These are phyloP conservation scores for Chaetomium fimeti DNA, from an alignment of 495 filamentous ascomycete species.

Conservation along the genomic window DNA sequence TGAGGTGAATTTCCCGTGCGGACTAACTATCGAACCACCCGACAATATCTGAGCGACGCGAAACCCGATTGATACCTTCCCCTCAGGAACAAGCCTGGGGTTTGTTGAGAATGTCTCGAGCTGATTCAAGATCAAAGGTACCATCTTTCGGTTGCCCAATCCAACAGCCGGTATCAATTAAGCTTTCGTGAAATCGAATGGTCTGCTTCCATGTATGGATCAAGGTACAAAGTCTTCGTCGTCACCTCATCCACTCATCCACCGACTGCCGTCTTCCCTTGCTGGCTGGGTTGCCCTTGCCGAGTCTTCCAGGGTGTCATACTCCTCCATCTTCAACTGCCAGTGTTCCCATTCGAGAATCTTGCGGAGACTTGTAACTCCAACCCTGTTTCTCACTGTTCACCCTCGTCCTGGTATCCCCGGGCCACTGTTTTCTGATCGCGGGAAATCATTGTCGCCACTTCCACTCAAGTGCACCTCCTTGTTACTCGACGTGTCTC, in stretches of 20 bases:
- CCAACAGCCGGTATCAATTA: neutral
- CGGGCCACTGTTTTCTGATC: neutral
- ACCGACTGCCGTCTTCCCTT: neutral
- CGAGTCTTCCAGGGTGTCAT: slow-evolving; percentile 11
- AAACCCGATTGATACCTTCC: slow-evolving; percentile 22
- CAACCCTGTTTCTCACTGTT: neutral
- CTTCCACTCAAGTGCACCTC: neutral
- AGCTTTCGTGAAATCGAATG: neutral
- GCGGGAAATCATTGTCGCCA: neutral
- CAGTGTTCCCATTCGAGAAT: neutral
- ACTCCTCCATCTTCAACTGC: slow-evolving; percentile 2
- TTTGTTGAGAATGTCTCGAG: neutral
- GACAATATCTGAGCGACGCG: slow-evolving; percentile 17
- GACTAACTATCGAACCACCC: slow-evolving; percentile 34
- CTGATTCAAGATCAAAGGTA: neutral
- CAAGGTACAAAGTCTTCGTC: too few relatives aligned
- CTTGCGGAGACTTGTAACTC: neutral
- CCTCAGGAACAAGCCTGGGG: neutral
- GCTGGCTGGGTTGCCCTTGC: slow-evolving; percentile 5
- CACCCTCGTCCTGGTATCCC: neutral
- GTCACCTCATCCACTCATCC: neutral
- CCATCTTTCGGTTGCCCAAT: neutral
- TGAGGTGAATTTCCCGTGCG: slow-evolving; percentile 21
- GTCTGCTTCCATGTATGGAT: too few relatives aligned
- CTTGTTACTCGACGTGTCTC: neutral